These are phyloP conservation scores for Jamesozyma piceae DNA, from an alignment of 805 yeast genomes.

Conservation along the genomic window DNA sequence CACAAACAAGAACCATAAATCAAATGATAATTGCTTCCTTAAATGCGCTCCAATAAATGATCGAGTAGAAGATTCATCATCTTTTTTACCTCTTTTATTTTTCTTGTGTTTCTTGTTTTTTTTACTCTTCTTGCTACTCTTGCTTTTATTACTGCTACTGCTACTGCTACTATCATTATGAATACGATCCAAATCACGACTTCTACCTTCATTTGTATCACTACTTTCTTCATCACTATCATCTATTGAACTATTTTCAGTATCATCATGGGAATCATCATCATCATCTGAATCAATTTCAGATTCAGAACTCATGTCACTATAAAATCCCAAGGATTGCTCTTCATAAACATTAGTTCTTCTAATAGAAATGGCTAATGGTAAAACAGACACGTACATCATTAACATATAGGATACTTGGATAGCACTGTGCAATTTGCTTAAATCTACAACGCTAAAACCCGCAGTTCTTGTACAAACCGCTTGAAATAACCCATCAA, in stretches of 20 bases:
- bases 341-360: constrained; percentile 97
- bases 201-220: constrained; percentile 1
- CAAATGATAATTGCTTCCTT: constrained; percentile 85
- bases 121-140: constrained; percentile 8
- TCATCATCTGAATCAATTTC: constrained; percentile 19
- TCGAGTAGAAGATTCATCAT: constrained; percentile 13
- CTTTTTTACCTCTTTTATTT: constrained; percentile 16
- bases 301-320: constrained; percentile 23
- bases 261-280: constrained; percentile 4
- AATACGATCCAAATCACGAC: not conserved
- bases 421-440: constrained; percentile 75
- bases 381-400: constrained; percentile 97
- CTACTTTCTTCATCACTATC: constrained; percentile 5
- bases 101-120: constrained; percentile 7
- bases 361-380: constrained; percentile 91
- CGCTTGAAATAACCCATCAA: constrained; percentile 86
- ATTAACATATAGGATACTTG: constrained; percentile 89
- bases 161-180: not conserved
- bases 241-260: constrained; percentile 1
- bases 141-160: constrained; percentile 6
- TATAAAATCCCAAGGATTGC: constrained; percentile 88
- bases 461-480: constrained; percentile 94
- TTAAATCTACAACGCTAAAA: constrained; percentile 59
- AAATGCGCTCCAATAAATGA: constrained; percentile 80
- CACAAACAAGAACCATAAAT: constrained; percentile 84